A percentile compares a stretch with the other conserved stretches of the same genome.
Conservation (phyloP, 495 filamentous ascomycete genomes). For the Aspergillus kassunensis region DNA sequence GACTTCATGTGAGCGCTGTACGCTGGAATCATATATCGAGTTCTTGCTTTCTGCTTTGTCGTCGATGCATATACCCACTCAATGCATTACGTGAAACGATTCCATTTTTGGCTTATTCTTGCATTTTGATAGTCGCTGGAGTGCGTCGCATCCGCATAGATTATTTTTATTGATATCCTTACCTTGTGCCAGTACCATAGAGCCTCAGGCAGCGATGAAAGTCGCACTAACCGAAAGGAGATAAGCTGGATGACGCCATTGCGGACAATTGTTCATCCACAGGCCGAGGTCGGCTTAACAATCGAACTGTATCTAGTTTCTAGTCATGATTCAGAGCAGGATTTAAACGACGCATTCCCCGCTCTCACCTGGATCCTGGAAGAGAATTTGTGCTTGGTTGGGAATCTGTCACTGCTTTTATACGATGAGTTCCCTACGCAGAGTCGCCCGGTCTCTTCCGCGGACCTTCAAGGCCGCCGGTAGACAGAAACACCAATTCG, state of each 20-base stretch:
- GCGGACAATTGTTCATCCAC: not conserved
- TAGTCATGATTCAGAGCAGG: not conserved
- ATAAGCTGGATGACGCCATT: not conserved
- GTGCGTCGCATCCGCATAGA: no score
- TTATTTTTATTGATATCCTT: no score
- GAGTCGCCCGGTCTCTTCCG: conserved; percentile 1
- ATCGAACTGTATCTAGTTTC: not conserved
- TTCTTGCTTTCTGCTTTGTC: not conserved
- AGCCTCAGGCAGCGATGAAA: no score
- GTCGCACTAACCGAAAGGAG: no score
- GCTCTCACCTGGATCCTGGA: no score
- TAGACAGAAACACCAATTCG: not conserved
- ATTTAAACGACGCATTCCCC: no score
- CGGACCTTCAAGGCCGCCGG: not conserved
- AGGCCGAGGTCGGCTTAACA: not conserved
- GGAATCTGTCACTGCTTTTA: no score
- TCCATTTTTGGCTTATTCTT: no score
- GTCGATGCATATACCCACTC: not conserved
- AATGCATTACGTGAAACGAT: not conserved
- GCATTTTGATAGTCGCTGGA: no score
- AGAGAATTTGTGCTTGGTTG: not conserved
- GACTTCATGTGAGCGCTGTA: conserved; percentile 50
- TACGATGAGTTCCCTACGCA: not conserved
- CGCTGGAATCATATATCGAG: not conserved
- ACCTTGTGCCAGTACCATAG: no score